These are phyloP conservation scores for Mucor plumbeus DNA, from an alignment of 371 early-diverging fungal genomes.

Conservation along the genomic window DNA sequence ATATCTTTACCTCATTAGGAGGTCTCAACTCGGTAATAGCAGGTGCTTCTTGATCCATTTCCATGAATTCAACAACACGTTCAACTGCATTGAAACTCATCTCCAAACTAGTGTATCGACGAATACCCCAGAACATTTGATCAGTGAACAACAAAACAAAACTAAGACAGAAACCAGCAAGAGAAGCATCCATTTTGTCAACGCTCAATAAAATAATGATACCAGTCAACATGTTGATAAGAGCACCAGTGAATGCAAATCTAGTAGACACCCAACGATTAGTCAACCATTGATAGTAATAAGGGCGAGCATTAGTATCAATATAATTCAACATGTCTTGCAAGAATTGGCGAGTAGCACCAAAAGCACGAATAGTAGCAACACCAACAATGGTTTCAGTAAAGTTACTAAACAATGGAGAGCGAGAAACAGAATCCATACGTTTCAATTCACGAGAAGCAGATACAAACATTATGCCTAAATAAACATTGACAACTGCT, in stretches of 20 bases:
- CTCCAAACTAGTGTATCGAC: conserved; percentile 77
- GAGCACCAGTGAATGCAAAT: conserved; percentile 68
- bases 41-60: conserved; percentile 80
- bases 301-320: conserved; percentile 67
- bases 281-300: conserved; percentile 74
- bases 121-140: conserved; percentile 70
- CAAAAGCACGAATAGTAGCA: conserved; percentile 78
- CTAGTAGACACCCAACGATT: conserved; percentile 87
- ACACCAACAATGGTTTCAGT: conserved; percentile 67
- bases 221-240: conserved; percentile 70
- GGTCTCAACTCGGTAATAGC: conserved; percentile 57
- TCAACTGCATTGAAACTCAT: conserved; percentile 88
- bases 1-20: conserved; percentile 38
- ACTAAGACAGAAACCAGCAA: conserved; percentile 79
- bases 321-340: conserved; percentile 51
- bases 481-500: conserved; percentile 42
- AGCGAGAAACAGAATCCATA: conserved; percentile 68
- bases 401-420: conserved; percentile 75
- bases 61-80: conserved; percentile 80
- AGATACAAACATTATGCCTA: conserved; percentile 60
- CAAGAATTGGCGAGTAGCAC: conserved; percentile 59
- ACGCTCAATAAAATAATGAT: conserved; percentile 47
- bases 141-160: conserved; percentile 76
- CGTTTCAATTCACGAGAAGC: conserved; percentile 77
- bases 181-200: conserved; percentile 63